Percentiles rank a stretch among this genome's conserved stretches.
Conservation (phyloP, 2,329 filamentous ascomycete species). For the Metarhizium guizhouense region DNA sequence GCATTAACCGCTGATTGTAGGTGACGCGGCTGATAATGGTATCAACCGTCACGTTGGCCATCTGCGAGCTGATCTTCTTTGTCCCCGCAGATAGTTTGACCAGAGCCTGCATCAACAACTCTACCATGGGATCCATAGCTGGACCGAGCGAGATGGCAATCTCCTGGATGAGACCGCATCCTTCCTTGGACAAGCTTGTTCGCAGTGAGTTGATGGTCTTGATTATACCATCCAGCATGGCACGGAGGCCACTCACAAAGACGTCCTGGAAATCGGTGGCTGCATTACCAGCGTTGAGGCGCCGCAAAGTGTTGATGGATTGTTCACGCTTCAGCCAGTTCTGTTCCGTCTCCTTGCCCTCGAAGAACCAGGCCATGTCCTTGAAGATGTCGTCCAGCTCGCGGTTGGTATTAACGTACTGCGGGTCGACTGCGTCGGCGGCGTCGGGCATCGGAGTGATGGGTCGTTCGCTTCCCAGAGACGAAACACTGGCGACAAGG, state of each 20-base stretch:
- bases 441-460: conserved; percentile 55
- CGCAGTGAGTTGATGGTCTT: conserved; percentile 76
- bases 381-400: conserved; percentile 84
- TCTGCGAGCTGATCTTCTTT: conserved; percentile 86
- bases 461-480: conserved; percentile 40
- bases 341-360: conserved; percentile 80
- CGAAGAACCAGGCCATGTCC: conserved; percentile 73
- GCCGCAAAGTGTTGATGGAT: conserved; percentile 65
- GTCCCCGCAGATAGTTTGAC: conserved; percentile 84
- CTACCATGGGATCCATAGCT: conserved; percentile 78
- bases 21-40: conserved; percentile 70
- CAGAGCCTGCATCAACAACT: conserved; percentile 79
- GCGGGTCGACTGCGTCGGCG: conserved; percentile 63
- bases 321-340: conserved; percentile 89
- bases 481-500: conserved; percentile 44
- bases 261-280: conserved; percentile 64
- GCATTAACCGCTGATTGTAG: conserved; percentile 72
- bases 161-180: conserved; percentile 76
- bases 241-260: conserved; percentile 63
- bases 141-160: conserved; percentile 68
- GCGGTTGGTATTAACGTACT: conserved; percentile 73
- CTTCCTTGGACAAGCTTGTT: conserved; percentile 84
- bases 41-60: conserved; percentile 74
- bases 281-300: conserved; percentile 75
- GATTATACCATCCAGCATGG: conserved; percentile 75